These are phyloP conservation scores for Dendrobium nobile DNA, from an alignment of 106 monocot genomes.

Conservation along the genomic window DNA sequence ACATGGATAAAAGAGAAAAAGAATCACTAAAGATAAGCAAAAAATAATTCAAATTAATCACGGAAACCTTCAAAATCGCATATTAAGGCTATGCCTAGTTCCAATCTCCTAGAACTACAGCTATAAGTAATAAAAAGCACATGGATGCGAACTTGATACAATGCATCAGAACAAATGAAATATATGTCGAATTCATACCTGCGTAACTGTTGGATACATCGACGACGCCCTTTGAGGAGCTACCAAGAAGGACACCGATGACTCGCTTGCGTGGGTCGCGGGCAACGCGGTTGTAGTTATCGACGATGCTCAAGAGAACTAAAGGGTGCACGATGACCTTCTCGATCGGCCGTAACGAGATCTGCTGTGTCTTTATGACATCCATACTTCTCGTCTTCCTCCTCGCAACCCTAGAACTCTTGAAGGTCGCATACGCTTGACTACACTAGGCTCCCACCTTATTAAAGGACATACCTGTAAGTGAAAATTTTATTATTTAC, in stretches of 20 bases:
- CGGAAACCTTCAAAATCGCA: neutral
- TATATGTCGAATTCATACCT: slow-evolving; percentile 21
- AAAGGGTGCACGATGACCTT: slow-evolving; percentile 92
- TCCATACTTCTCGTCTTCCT: slow-evolving; percentile 43
- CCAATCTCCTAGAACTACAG: neutral
- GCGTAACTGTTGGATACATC: slow-evolving; percentile 99
- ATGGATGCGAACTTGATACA: neutral
- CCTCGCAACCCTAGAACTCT: slow-evolving; percentile 1
- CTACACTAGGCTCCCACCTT: neutral
- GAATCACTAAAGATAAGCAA: neutral
- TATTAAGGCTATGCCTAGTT: neutral
- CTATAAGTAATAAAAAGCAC: neutral
- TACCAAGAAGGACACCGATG: slow-evolving; percentile 91
- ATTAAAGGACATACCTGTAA: too few species aligned
- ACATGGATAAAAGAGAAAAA: neutral
- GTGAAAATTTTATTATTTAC: too few species aligned
- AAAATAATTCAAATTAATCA: neutral
- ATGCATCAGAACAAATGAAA: slow-evolving; percentile 2
- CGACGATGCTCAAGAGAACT: slow-evolving; percentile 96
- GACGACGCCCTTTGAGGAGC: slow-evolving; percentile 68
- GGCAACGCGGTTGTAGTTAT: slow-evolving; percentile 95
- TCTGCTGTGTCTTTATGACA: slow-evolving; percentile 90
- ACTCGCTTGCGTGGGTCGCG: slow-evolving; percentile 91
- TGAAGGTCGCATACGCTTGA: neutral
- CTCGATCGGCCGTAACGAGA: slow-evolving; percentile 76